These are phyloP conservation scores for Mycena pura DNA, from an alignment of 768 basidiomycete species.

Conservation along the genomic window DNA sequence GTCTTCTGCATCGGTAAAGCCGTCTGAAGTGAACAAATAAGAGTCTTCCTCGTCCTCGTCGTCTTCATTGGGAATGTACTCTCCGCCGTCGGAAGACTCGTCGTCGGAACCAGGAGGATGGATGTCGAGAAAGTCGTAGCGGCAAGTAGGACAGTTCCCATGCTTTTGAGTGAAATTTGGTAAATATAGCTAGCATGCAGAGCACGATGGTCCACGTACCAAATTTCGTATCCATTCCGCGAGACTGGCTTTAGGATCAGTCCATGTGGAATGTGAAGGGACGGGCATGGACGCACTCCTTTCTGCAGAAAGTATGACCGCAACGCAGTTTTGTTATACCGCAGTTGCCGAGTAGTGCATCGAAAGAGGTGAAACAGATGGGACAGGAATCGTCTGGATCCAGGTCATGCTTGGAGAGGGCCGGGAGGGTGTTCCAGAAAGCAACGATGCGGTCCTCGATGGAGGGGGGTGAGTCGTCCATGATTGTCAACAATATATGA, in stretches of 20 bases:
- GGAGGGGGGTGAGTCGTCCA: not conserved
- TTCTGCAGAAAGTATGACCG: constrained; percentile 71
- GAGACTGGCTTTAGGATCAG: constrained; percentile 46
- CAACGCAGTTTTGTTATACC: constrained; percentile 69
- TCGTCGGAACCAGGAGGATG: constrained; percentile 59
- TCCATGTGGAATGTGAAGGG: constrained; percentile 8
- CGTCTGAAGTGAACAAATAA: constrained; percentile 32
- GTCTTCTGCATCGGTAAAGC: constrained; percentile 47
- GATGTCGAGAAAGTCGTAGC: constrained; percentile 64
- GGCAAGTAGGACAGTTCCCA: constrained; percentile 75
- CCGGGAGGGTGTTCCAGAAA: constrained; percentile 52
- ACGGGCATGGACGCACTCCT: constrained; percentile 56
- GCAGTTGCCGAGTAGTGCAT: constrained; percentile 45
- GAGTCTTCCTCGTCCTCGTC: constrained; percentile 56
- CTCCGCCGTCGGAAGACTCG: constrained; percentile 72
- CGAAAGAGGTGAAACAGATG: constrained; percentile 67
- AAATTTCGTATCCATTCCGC: constrained; percentile 69
- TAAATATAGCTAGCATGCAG: not conserved
- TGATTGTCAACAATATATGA: not conserved
- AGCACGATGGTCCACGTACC: constrained; percentile 38
- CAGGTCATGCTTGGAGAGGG: constrained; percentile 45
- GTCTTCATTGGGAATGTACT: constrained; percentile 64
- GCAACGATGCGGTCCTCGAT: constrained; percentile 41
- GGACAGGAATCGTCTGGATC: constrained; percentile 64
- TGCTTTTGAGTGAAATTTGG: constrained; percentile 58